phyloP scores from a whole-genome alignment of 169 alveolate species.

The Eimeria necatrix region DNA sequence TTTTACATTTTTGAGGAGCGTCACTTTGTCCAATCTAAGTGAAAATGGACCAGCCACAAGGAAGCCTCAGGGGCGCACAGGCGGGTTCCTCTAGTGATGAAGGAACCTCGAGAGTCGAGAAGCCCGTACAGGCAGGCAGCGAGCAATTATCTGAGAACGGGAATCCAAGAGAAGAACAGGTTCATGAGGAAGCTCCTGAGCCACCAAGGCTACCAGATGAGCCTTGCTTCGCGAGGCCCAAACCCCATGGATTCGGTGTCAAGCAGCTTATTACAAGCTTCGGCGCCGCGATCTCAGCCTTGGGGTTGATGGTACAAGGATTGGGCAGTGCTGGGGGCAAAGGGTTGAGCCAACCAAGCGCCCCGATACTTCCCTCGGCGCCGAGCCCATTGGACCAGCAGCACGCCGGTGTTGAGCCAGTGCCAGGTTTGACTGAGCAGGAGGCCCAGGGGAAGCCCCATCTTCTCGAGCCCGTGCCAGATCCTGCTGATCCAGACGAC shows the following conservation, averaged over 20 bases:
- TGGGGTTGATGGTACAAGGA: neutral
- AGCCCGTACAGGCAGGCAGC: neutral
- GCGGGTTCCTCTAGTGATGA: neutral
- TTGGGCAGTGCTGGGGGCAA: neutral
- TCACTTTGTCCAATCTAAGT: neutral
- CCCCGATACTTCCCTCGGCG: neutral
- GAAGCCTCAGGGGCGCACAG: neutral
- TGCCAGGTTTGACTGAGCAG: neutral
- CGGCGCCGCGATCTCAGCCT: neutral
- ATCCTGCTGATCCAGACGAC: neutral
- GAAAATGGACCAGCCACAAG: neutral
- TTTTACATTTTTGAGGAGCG: neutral
- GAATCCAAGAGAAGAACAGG: neutral
- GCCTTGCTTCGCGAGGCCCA: conserved; percentile 48
- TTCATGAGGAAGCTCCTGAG: conserved; percentile 1
- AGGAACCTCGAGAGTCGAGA: neutral
- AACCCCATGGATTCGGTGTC: neutral
- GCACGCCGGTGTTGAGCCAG: neutral
- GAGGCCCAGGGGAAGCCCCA: neutral
- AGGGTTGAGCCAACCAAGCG: neutral
- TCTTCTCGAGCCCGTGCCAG: neutral
- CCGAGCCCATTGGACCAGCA: neutral
- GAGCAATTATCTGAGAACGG: neutral
- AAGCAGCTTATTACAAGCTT: too few species aligned
- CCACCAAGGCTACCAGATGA: conserved; percentile 44